These are phyloP conservation scores for Musa itinerans DNA, from an alignment of 176 grass and related monocot species.

Conservation along the genomic window DNA sequence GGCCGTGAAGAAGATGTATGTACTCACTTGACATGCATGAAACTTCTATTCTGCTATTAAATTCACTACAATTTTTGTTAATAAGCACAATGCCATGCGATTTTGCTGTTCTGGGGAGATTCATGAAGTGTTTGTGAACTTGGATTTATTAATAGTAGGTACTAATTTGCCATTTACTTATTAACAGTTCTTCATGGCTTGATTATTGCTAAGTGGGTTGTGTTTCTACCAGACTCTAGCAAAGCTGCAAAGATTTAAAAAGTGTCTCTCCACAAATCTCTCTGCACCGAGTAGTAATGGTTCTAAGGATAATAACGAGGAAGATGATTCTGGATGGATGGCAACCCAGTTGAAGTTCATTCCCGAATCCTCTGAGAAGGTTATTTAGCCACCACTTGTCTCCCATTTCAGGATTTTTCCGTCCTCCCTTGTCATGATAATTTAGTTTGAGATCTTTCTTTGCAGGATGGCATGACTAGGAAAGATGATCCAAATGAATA, in stretches of 20 bases:
- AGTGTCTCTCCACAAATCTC: slow-evolving; percentile 42
- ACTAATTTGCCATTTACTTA: background rate
- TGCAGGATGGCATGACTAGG: slow-evolving; percentile 64
- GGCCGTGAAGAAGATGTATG: slow-evolving; percentile 79
- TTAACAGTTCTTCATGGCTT: background rate
- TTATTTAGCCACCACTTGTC: background rate
- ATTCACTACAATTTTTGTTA: background rate
- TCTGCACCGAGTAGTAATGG: slow-evolving; percentile 20
- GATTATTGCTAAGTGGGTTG: slow-evolving; percentile 2
- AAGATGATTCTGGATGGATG: slow-evolving; percentile 65
- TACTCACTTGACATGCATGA: background rate
- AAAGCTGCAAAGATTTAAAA: slow-evolving; percentile 72
- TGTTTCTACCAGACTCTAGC: slow-evolving; percentile 50
- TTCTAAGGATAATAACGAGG: slow-evolving; percentile 28
- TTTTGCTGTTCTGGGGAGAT: background rate
- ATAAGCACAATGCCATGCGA: background rate
- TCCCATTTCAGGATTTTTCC: background rate
- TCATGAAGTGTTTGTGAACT: background rate
- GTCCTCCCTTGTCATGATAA: slow-evolving; percentile 2
- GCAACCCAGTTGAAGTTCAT: slow-evolving; percentile 47
- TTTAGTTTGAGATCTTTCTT: slow-evolving; percentile 10
- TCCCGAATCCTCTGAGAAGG: slow-evolving; percentile 52
- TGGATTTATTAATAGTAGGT: background rate
- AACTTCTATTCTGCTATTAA: background rate
- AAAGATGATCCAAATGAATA: slow-evolving; percentile 94